Conservation (phyloP, 768 basidiomycete species). For the Serendipita sp. region DNA sequence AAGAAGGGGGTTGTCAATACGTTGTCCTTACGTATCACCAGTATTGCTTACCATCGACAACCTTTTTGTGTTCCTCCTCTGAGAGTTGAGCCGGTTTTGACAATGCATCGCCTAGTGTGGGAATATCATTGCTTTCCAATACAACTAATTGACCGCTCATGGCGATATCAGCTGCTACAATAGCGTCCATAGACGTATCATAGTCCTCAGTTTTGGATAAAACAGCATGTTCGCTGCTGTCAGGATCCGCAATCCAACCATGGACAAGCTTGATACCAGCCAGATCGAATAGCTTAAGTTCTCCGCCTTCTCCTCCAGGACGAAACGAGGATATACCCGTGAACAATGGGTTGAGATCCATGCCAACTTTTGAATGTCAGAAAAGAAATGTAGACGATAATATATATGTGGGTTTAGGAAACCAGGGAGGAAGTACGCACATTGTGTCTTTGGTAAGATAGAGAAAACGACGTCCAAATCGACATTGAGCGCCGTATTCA, state of each 20-base stretch:
- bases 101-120: neutral
- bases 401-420: neutral
- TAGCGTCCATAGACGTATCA: constrained; percentile 13
- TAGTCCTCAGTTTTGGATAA: constrained; percentile 29
- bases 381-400: neutral
- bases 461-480: constrained; percentile 59
- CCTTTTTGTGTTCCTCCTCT: constrained; percentile 40
- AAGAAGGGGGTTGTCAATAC: constrained; percentile 4
- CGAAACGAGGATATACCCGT: constrained; percentile 51
- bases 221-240: constrained; percentile 38
- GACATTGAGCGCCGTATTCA: constrained; percentile 38
- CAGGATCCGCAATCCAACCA: constrained; percentile 73
- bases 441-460: constrained; percentile 60
- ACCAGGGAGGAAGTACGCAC: constrained; percentile 26
- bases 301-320: constrained; percentile 49
- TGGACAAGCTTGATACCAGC: constrained; percentile 71
- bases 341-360: constrained; percentile 80
- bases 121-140: neutral
- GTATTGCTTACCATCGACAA: constrained; percentile 45
- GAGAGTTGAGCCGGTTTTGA: constrained; percentile 13
- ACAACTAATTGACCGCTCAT: constrained; percentile 4
- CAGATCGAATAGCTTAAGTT: constrained; percentile 72
- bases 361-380: constrained; percentile 40
- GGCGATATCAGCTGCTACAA: constrained; percentile 11
- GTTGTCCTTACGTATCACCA: neutral